phyloP scores from a whole-genome alignment of 768 basidiomycete genomes.

The Leccinum uliginosum region DNA sequence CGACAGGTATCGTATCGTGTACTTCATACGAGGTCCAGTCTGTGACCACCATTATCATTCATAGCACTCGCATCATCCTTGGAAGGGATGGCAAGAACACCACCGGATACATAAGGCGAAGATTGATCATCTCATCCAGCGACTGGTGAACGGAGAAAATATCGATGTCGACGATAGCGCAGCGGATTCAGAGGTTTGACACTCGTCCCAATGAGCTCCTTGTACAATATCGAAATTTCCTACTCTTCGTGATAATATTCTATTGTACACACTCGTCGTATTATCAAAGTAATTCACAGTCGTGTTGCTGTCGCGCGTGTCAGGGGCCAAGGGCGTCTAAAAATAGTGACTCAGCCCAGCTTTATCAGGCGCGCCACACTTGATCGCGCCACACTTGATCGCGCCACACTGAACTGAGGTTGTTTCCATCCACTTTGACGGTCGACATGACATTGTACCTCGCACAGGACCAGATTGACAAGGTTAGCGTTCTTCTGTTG shows the following conservation, averaged over 20 bases:
- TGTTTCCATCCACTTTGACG: background rate
- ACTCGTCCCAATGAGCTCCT: background rate
- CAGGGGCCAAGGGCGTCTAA: background rate
- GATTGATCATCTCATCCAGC: conserved; percentile 74
- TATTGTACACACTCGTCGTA: conserved; percentile 10
- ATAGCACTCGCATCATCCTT: conserved; percentile 84
- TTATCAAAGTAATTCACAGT: conserved; percentile 4
- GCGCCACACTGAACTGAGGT: no score
- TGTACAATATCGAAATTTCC: conserved; percentile 6
- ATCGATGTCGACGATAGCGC: conserved; percentile 34
- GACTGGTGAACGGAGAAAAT: conserved; percentile 54
- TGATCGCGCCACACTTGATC: no score
- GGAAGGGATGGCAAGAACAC: conserved; percentile 95
- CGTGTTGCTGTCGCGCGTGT: background rate
- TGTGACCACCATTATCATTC: conserved; percentile 1
- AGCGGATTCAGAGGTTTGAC: conserved; percentile 27
- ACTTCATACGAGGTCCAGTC: background rate
- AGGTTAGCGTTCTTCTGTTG: conserved; percentile 34
- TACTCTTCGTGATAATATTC: conserved; percentile 3
- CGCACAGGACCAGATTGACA: conserved; percentile 51
- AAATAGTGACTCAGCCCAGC: background rate
- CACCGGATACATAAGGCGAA: conserved; percentile 84
- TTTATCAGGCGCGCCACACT: background rate
- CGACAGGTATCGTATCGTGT: conserved; percentile 44
- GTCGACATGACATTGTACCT: conserved; percentile 38